These are phyloP conservation scores for Tolypocladium endophyticum DNA, from an alignment of 2,329 filamentous ascomycete genomes.

Conservation along the genomic window DNA sequence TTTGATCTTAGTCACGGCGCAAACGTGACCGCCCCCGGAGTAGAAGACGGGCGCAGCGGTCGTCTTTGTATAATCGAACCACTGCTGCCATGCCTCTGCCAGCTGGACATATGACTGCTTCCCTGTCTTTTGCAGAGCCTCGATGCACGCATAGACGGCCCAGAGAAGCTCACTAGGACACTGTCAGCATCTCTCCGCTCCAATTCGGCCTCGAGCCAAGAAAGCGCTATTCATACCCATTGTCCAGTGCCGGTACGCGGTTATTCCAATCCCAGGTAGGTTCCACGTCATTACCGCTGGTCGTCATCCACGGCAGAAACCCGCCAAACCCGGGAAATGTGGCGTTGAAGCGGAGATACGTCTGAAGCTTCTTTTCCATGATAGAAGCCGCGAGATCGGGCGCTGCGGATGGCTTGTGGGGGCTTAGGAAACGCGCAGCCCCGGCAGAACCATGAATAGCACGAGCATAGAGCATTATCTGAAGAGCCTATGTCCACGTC, in stretches of 20 bases:
- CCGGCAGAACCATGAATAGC: slow-evolving; percentile 24
- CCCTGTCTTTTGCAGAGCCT: slow-evolving; percentile 20
- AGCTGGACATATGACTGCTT: slow-evolving; percentile 14
- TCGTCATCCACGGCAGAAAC: slow-evolving; percentile 27
- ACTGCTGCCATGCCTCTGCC: slow-evolving; percentile 23
- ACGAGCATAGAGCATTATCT: slow-evolving; percentile 32
- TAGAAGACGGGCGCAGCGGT: slow-evolving; percentile 27
- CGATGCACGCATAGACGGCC: slow-evolving; percentile 29
- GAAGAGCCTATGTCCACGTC: slow-evolving; percentile 18
- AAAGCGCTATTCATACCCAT: slow-evolving; percentile 16
- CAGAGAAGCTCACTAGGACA: slow-evolving; percentile 24
- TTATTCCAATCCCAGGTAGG: slow-evolving; percentile 26
- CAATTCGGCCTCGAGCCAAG: not conserved
- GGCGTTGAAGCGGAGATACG: slow-evolving; percentile 28
- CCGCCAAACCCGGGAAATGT: slow-evolving; percentile 30
- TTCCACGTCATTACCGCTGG: slow-evolving; percentile 16
- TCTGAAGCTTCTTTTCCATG: slow-evolving; percentile 25
- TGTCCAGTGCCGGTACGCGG: slow-evolving; percentile 27
- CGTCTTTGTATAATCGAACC: slow-evolving; percentile 28
- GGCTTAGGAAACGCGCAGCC: slow-evolving; percentile 28
- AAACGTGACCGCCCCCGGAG: slow-evolving; percentile 24
- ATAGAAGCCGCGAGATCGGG: slow-evolving; percentile 22
- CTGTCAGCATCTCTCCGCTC: not conserved
- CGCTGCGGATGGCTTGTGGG: slow-evolving; percentile 18
- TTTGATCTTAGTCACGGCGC: slow-evolving; percentile 24